Conservation (phyloP, 495 filamentous ascomycete genomes). For the Ramalina intermedia region DNA sequence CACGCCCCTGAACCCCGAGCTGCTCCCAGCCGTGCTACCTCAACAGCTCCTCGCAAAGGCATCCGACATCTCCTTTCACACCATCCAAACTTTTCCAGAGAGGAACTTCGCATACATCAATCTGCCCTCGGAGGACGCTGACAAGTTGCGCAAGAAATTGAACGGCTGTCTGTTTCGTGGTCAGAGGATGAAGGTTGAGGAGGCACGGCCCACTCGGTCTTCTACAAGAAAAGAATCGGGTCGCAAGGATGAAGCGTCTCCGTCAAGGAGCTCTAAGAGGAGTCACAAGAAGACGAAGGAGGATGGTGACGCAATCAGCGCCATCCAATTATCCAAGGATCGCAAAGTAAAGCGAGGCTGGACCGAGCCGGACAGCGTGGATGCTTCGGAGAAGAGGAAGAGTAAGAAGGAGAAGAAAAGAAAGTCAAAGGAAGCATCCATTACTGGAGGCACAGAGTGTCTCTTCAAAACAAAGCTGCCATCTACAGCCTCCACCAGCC, state of each 20-base stretch:
- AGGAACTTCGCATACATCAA: constrained; percentile 81
- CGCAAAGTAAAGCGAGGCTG: constrained; percentile 82
- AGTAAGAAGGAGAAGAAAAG: constrained; percentile 39
- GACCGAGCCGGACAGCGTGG: constrained; percentile 49
- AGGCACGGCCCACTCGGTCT: constrained; percentile 47
- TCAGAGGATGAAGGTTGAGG: constrained; percentile 68
- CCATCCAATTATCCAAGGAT: constrained; percentile 54
- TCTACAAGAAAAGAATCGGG: constrained; percentile 3
- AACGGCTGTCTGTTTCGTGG: constrained; percentile 78
- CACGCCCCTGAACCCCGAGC: constrained; percentile 59
- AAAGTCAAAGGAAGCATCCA: constrained; percentile 49
- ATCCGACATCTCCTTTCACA: constrained; percentile 71
- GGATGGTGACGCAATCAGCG: constrained; percentile 43
- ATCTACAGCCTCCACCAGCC: constrained; percentile 31
- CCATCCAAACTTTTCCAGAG: constrained; percentile 73
- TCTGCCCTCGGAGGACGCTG: constrained; percentile 62
- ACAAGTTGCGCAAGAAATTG: constrained; percentile 84
- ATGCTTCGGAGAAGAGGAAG: constrained; percentile 27
- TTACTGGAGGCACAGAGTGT: constrained; percentile 62
- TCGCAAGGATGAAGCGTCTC: constrained; percentile 5
- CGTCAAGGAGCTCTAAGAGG: constrained; percentile 19
- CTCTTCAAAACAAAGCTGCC: constrained; percentile 74
- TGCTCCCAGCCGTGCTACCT: constrained; percentile 54
- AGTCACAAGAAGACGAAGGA: constrained; percentile 45
- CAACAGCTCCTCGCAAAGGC: constrained; percentile 50